phyloP scores from a whole-genome alignment of 2,329 filamentous ascomycete species.

The Scedosporium dehoogii region DNA sequence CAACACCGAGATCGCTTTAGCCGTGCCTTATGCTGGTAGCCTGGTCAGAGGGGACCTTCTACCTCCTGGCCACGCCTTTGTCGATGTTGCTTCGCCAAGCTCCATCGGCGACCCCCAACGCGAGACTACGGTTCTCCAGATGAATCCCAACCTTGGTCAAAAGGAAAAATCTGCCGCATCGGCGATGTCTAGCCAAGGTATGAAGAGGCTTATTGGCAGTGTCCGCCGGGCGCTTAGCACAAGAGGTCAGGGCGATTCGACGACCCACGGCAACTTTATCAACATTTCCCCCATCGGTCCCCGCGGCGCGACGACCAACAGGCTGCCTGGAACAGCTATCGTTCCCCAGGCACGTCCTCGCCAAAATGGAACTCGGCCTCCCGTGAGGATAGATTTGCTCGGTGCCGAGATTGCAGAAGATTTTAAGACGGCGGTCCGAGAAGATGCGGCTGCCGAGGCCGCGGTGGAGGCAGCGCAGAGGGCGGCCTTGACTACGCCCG shows the following conservation, averaged over 20 bases:
- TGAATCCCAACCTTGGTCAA: conserved; percentile 22
- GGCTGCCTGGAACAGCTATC: conserved; percentile 48
- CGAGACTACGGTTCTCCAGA: conserved; percentile 43
- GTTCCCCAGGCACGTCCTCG: conserved; percentile 44
- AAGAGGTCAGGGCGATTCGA: conserved; percentile 31
- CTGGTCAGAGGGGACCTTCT: conserved; percentile 80
- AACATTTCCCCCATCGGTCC: conserved; percentile 39
- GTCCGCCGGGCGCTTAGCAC: conserved; percentile 74
- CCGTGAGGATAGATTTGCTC: conserved; percentile 68
- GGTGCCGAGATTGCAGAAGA: conserved; percentile 70
- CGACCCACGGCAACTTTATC: conserved; percentile 36
- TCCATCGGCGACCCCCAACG: conserved; percentile 34
- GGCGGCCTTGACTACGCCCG: neutral
- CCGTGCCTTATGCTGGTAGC: conserved; percentile 65
- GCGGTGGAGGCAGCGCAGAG: conserved; percentile 7
- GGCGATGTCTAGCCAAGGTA: conserved; percentile 60
- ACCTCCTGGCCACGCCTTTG: conserved; percentile 72
- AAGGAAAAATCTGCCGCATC: conserved; percentile 42
- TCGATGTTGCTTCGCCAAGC: conserved; percentile 52
- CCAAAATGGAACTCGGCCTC: conserved; percentile 31
- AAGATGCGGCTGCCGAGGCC: conserved; percentile 43
- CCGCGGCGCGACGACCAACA: conserved; percentile 44
- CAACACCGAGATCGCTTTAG: conserved; percentile 34
- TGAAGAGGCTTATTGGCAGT: conserved; percentile 79
- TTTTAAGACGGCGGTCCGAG: conserved; percentile 65